Base-by-base conservation (phyloP, 176 grass and related monocot genomes). In the Paspalum vaginatum region DNA sequence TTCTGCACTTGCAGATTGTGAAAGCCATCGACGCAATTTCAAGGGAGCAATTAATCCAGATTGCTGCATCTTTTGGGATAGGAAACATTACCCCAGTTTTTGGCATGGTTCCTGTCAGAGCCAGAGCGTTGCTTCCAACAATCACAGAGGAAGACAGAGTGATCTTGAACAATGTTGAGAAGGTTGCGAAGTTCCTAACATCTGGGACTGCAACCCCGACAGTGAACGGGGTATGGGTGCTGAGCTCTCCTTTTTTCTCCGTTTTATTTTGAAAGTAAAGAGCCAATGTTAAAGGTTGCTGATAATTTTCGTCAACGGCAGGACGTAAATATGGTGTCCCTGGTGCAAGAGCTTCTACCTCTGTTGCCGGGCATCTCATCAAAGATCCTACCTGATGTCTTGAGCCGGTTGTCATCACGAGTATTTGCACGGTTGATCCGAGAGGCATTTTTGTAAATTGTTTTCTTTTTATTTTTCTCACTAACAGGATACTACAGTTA, bases 1-100 rank as follows among this genome's bases (percentile, higher is more conserved):
- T 51, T 70, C 13, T 78, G 49, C 24, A 40, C n/a, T 14, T 82
- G 81, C 62, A 98, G 95, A 78, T 98, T 64, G 95, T 98, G 52
- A 98, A 98, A 87, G 95, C 95, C 81, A 95, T 98, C 55, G 95
- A 98, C 83, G 92, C 95, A 52, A 66, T 98, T 78, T 98, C 95
- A 65, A 90, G 95, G 69, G 95, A 98, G 63, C 95, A 94, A 52
- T 68, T 94, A 74, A 65, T 98, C 83, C 95, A 93, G 79, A 81
- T 95, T 61, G 32, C 84, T 60, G 78, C 86, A 80, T 70, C 78
- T 83, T 81, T 98, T 73, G 95, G 92, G 60, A 22, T 95, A 65
- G 78, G 88, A 72, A 95, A 81, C 3, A 68, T 75, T 1, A 74
- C 81, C 40, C 95, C 92, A 74, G 86, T 94, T 93, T 98, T 98